These are phyloP conservation scores for Asterochloris sp. DNA, from an alignment of 139 green algal species.

Conservation along the genomic window DNA sequence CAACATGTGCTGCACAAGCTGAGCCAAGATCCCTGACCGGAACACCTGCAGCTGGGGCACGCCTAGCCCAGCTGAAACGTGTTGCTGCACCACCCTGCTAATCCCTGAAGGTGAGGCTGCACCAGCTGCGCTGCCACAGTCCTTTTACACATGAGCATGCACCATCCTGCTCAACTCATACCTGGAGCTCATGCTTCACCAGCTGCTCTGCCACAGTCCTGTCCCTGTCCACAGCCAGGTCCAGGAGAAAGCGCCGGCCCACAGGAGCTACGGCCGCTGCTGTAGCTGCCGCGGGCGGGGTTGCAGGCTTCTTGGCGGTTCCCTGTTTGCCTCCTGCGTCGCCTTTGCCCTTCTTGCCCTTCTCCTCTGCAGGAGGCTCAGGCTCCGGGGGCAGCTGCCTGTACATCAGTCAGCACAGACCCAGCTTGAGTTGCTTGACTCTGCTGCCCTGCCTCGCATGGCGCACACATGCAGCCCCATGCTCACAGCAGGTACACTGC, in stretches of 20 bases:
- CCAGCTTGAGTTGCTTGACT: not conserved
- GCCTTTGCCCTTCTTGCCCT: not conserved
- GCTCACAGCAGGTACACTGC: not conserved
- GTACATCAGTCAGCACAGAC: not conserved
- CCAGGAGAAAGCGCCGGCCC: constrained; percentile 2
- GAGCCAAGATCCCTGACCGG: not conserved
- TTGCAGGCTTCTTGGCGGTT: constrained; percentile 3
- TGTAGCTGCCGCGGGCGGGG: not conserved
- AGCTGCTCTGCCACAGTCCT: not conserved
- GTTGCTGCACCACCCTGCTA: not conserved
- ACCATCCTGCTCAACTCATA: not conserved
- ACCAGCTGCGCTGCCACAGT: not conserved
- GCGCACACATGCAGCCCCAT: not conserved
- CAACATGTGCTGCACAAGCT: not conserved
- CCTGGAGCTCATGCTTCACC: constrained; percentile 11
- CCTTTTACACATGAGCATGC: not conserved
- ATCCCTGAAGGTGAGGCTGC: not conserved
- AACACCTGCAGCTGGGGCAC: not conserved
- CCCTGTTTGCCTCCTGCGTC: not conserved
- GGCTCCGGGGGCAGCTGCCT: not conserved
- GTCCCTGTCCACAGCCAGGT: not conserved
- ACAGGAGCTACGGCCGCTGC: not conserved
- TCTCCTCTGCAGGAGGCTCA: not conserved
- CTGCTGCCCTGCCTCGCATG: not conserved
- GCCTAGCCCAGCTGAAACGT: not conserved